Evolutionary conservation across 768 basidiomycete genomes (phyloP), one percentile per base, ranked within the genome.

Genomic region (Mycena indigotica): DNA sequence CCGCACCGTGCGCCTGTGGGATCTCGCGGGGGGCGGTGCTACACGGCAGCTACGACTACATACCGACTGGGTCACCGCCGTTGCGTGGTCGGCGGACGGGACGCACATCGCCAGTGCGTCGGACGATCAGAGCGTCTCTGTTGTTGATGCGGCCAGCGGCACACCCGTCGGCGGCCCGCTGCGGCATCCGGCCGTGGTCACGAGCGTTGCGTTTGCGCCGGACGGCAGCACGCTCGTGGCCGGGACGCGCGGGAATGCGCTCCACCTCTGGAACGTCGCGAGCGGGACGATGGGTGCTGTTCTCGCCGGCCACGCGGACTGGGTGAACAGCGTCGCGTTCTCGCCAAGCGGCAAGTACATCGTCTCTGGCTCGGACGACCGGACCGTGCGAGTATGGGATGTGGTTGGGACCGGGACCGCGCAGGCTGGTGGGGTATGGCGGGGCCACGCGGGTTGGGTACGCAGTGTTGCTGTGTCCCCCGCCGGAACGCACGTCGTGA

Each of bases 391-490:
- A 21, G 55, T 66, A 19, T 67, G 65, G 66, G 64, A 64, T 21
- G 56, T 60, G 3, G 53, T 58, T 39, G n/a, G n/a, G n/a, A 63
- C 53, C 4, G 64, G 66, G 2, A 54, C 61, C 17, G 12, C 28
- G 12, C 24, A 26, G 4, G 46, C 46, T 4, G n/a, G n/a, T n/a
- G 46, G 46, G 5, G 24, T 26, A 26, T 51, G 75, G 58, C 58
- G 58, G 24, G 76, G 71, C 17, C 76, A 77, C 52, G 55, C 51
- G 24, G 67, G 69, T 50, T 70, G 66, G 39, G 67, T 77, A 30
- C 81, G 79, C 16, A 67, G 70, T 2, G 50, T 77, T 30, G 66
- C 69, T 2, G 74, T 76, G 60, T 69, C 46, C 6, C 73, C 64
- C 35, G 69, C 75, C 65, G 77, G 74, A 24, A 64, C 59, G 49